Conservation (phyloP, 176 grass and related monocot species). For the Musa acuminata region DNA sequence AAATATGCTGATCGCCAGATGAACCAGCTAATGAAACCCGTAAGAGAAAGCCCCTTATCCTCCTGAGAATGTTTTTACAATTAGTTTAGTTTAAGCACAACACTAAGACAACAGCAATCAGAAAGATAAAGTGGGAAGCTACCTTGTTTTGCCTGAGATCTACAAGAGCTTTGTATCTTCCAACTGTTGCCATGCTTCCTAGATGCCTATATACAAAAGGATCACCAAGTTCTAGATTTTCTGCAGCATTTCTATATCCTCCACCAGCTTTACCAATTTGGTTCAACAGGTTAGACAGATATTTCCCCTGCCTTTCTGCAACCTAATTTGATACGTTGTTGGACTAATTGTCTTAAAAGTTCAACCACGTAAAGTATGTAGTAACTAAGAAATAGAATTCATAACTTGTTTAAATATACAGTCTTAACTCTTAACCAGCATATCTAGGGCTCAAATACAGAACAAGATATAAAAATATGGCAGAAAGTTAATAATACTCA, state of each 20-base stretch:
- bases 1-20: slow-evolving; percentile 26
- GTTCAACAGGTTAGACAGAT: slow-evolving; percentile 62
- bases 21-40: slow-evolving; percentile 26
- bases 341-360: neutral
- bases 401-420: neutral
- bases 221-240: slow-evolving; percentile 41
- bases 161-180: slow-evolving; percentile 94
- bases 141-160: slow-evolving; percentile 97
- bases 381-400: neutral
- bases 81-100: neutral
- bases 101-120: neutral
- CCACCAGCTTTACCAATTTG: slow-evolving; percentile 54
- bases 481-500: too few species aligned
- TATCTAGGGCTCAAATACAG: too few species aligned
- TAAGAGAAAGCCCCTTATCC: slow-evolving; percentile 25
- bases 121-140: neutral
- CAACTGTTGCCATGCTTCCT: slow-evolving; percentile 91
- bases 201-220: slow-evolving; percentile 90
- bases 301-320: slow-evolving; percentile 87
- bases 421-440: too few species aligned
- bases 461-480: too few species aligned
- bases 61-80: slow-evolving; percentile 34
- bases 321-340: slow-evolving; percentile 41
- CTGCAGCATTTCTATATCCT: slow-evolving; percentile 50
- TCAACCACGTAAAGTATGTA: neutral